Evolutionary conservation across 2,329 filamentous ascomycete genomes (phyloP).

Genomic region (Talaromyces pinophilus): DNA sequence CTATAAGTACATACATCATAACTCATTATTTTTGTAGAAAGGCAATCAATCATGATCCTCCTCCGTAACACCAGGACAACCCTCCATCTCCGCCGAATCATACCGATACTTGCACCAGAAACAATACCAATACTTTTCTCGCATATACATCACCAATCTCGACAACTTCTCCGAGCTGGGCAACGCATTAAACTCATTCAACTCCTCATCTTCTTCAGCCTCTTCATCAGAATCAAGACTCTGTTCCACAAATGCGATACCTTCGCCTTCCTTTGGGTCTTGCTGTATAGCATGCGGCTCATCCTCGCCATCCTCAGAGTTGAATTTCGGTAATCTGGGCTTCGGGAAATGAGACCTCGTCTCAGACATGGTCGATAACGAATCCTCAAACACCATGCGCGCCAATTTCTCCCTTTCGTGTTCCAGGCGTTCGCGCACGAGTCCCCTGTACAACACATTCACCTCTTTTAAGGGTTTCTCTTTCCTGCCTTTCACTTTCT

Average conservation of each 20-base stretch:
- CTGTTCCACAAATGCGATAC: conserved; percentile 49
- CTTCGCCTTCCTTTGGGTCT: conserved; percentile 59
- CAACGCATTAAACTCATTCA: conserved; percentile 76
- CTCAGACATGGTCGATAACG: conserved; percentile 24
- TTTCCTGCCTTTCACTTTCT: conserved; percentile 8
- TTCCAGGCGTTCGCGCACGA: conserved; percentile 69
- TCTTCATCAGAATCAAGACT: conserved; percentile 66
- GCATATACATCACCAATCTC: conserved; percentile 67
- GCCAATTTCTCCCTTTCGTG: conserved; percentile 45
- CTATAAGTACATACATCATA: conserved; percentile 6
- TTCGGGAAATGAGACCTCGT: conserved; percentile 40
- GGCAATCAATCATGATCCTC: conserved; percentile 67
- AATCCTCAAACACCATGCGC: conserved; percentile 37
- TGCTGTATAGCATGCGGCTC: conserved; percentile 52
- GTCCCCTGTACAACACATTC: conserved; percentile 75
- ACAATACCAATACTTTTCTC: conserved; percentile 76
- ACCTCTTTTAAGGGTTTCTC: conserved; percentile 64
- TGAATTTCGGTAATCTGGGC: conserved; percentile 58
- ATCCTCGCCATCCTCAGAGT: conserved; percentile 34
- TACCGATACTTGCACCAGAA: conserved; percentile 95
- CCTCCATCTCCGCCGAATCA: conserved; percentile 70
- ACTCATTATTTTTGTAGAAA: not conserved
- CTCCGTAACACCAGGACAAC: conserved; percentile 83
- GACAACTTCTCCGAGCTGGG: conserved; percentile 66
- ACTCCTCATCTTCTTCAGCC: conserved; percentile 74